A percentile compares a stretch with the other conserved stretches of the same genome.
Evolutionary conservation across 768 basidiomycete genomes (phyloP).

Genomic region (Russula dissimulans): DNA sequence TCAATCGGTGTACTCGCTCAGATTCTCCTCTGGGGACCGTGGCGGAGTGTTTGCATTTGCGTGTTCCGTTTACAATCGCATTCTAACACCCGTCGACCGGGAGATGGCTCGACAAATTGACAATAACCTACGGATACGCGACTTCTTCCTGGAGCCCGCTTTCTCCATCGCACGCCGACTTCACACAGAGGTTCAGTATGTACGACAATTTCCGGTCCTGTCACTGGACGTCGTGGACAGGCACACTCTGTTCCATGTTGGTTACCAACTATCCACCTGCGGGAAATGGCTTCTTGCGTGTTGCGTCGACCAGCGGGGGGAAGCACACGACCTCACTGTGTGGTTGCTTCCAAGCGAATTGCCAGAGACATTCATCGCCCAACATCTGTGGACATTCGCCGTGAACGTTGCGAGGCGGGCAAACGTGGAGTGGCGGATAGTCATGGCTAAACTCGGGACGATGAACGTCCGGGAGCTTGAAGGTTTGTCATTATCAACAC

Average conservation of each 20-base stretch:
- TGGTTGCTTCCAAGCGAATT: slow-evolving; percentile 50
- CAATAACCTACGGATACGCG: slow-evolving; percentile 32
- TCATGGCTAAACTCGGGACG: slow-evolving; percentile 57
- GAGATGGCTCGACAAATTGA: slow-evolving; percentile 44
- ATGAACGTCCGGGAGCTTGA: slow-evolving; percentile 53
- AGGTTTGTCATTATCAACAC: slow-evolving; percentile 39
- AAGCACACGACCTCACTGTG: slow-evolving; percentile 58
- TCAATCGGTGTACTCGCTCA: slow-evolving; percentile 39
- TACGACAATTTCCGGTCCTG: slow-evolving; percentile 31
- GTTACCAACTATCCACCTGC: slow-evolving; percentile 55
- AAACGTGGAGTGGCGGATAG: slow-evolving; percentile 73
- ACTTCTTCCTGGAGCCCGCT: slow-evolving; percentile 54
- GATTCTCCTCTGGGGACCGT: slow-evolving; percentile 35
- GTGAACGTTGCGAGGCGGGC: slow-evolving; percentile 51
- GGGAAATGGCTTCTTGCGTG: slow-evolving; percentile 72
- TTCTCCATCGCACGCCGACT: slow-evolving; percentile 49
- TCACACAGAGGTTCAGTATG: slow-evolving; percentile 30
- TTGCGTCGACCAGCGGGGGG: slow-evolving; percentile 71
- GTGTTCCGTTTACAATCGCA: slow-evolving; percentile 62
- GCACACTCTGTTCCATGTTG: slow-evolving; percentile 66
- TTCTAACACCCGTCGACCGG: slow-evolving; percentile 51
- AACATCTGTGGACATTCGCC: slow-evolving; percentile 64
- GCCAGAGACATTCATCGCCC: slow-evolving; percentile 42
- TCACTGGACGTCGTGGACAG: slow-evolving; percentile 45
- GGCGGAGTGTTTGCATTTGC: slow-evolving; percentile 43